These are phyloP conservation scores for Monosporascus sp. DNA, from an alignment of 2,329 filamentous ascomycete genomes.

Conservation along the genomic window DNA sequence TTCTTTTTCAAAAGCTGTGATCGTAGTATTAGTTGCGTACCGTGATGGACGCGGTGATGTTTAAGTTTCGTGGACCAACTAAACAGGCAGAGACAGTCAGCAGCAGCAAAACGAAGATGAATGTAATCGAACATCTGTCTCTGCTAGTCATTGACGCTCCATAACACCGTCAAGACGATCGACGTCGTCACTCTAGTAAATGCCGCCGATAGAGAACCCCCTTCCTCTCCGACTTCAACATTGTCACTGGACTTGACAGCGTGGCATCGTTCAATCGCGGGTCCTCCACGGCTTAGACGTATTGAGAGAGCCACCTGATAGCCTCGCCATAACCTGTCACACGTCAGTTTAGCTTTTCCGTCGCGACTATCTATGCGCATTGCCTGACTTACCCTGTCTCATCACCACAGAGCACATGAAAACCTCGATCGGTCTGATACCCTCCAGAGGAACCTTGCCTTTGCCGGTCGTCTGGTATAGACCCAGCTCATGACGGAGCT, in stretches of 20 bases:
- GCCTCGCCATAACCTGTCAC: conserved; percentile 72
- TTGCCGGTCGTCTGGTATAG: conserved; percentile 96
- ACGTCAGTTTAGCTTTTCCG: conserved; percentile 12
- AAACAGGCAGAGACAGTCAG: background rate
- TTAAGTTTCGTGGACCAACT: background rate
- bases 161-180: background rate
- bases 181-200: background rate
- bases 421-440: conserved; percentile 90
- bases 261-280: conserved; percentile 2
- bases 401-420: conserved; percentile 99
- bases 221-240: background rate
- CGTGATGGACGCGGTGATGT: no score
- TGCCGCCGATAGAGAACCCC: background rate
- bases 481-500: conserved; percentile 85
- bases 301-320: conserved; percentile 89
- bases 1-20: no score
- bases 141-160: background rate
- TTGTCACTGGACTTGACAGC: conserved; percentile 1
- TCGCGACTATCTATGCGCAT: background rate
- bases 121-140: background rate
- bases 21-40: no score
- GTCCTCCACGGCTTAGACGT: conserved; percentile 55
- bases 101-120: background rate
- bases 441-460: conserved; percentile 87
- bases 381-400: conserved; percentile 68